phyloP scores from a whole-genome alignment of 768 basidiomycete species.

The Russula vinacea region DNA sequence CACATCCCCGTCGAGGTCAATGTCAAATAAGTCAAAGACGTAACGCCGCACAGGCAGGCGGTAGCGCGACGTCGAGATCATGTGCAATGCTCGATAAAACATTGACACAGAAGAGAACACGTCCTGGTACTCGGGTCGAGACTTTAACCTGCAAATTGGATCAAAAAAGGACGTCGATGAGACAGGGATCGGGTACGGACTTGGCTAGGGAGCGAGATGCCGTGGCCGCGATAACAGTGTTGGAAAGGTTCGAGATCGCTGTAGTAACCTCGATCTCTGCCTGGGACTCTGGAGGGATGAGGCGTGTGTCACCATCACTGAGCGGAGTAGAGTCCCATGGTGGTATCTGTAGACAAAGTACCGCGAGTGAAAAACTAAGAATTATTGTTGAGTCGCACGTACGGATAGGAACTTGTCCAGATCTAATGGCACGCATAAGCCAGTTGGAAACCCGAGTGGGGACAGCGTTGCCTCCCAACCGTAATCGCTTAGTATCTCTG shows the following conservation, averaged over 20 bases:
- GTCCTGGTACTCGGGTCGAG: conserved; percentile 65
- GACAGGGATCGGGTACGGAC: conserved; percentile 42
- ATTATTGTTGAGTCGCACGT: conserved; percentile 34
- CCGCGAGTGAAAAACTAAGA: conserved; percentile 17
- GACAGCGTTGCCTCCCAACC: conserved; percentile 90
- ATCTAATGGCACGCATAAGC: conserved; percentile 86
- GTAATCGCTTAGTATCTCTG: conserved; percentile 89
- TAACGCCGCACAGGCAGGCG: conserved; percentile 90
- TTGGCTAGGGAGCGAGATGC: conserved; percentile 86
- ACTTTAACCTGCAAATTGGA: conserved; percentile 59
- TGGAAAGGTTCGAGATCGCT: conserved; percentile 89
- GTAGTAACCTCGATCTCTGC: conserved; percentile 81
- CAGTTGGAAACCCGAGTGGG: conserved; percentile 82
- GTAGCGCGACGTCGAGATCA: conserved; percentile 86
- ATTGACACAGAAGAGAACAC: conserved; percentile 77
- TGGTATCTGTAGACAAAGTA: conserved; percentile 54
- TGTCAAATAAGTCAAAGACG: conserved; percentile 87
- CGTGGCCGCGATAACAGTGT: conserved; percentile 92
- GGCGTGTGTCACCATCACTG: conserved; percentile 41
- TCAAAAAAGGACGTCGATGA: conserved; percentile 11
- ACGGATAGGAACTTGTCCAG: conserved; percentile 78
- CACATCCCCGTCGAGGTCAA: conserved; percentile 66
- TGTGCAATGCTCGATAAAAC: conserved; percentile 81
- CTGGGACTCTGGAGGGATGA: conserved; percentile 63
- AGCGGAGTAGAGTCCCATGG: conserved; percentile 50